Base-by-base conservation (phyloP, 306 rosid species). In the Vigna mungo region DNA sequence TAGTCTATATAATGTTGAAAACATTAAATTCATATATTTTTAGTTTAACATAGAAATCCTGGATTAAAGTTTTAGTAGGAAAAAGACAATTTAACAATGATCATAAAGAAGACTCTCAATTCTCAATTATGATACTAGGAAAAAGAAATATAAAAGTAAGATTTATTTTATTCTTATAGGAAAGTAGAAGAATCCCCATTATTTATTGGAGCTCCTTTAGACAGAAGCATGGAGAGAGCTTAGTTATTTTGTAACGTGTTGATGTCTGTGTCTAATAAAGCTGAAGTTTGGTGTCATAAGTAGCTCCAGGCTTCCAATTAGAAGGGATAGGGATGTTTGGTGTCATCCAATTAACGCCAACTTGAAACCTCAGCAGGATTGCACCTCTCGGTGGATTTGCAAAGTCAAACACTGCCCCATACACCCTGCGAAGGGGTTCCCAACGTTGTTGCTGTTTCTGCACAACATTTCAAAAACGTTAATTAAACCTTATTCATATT, bases 331-430 rank as follows among this genome's bases (percentile, higher is more conserved):
- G 93, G 27, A 74, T 78, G 48, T 9, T 51, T 2, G 90, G 48
- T 15, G 64, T 36, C 48, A 82, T 78, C 92, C 92, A 87, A 0
- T 27, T 36, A 37, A 3, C 11, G 0, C 27, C 86, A 86, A 83
- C 85, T 74, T 80, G 87, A 75, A 94, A 85, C 85, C 91, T 90
- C 74, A 90, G 13, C 0, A 12, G 43, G 9, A 91, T 18, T 9
- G 82, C n/a, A 9, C 90, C 91, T 3, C 32, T 47, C 6, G 98
- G 89, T 52, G 96, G 92, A 77, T 56, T 90, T 8, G 78, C 68
- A 70, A 47, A 73, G 81, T 94, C 98, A 84, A 89, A 94, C 3
- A 94, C 97, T 37, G 81, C 88, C 21, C 97, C 98, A 27, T 59
- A 90, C 0, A 79, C 76, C 53, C 90, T 86, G 1, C 94, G 82